Conservation (phyloP, 2,329 filamentous ascomycete genomes). For the Cladorrhinum sp. region DNA sequence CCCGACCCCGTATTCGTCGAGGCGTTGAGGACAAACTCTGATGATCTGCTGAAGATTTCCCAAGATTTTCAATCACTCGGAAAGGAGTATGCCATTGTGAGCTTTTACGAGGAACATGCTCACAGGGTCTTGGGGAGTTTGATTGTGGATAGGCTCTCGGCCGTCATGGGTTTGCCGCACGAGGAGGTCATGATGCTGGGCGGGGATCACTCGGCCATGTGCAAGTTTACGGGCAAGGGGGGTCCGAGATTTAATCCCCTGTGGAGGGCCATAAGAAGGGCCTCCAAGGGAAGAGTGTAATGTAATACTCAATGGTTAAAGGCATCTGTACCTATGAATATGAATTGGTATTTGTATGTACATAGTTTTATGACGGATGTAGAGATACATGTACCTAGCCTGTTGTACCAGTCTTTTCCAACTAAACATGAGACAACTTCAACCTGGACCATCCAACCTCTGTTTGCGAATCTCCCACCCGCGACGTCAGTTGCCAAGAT, state of each 20-base stretch:
- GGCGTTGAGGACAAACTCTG: constrained; percentile 6
- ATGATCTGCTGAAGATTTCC: constrained; percentile 12
- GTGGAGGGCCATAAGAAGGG: constrained; percentile 11
- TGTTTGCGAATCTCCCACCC: no score
- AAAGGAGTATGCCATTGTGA: constrained; percentile 5
- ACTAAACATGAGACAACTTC: no score
- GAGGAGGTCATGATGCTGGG: constrained; percentile 7
- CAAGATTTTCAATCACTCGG: constrained; percentile 11
- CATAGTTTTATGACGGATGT: no score
- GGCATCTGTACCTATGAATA: no score
- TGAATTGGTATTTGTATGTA: no score
- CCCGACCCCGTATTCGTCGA: neutral
- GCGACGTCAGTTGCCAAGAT: no score
- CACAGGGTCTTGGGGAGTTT: neutral
- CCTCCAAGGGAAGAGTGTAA: neutral
- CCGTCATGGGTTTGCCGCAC: constrained; percentile 12
- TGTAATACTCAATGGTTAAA: no score
- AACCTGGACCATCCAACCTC: no score
- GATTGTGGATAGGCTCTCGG: constrained; percentile 13
- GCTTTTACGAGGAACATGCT: constrained; percentile 14
- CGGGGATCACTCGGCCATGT: constrained; percentile 12
- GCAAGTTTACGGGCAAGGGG: constrained; percentile 9
- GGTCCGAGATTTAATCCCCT: constrained; percentile 10
- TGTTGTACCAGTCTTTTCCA: no score
- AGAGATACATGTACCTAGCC: no score